A percentile compares a stretch with the other conserved stretches of the same genome.
Evolutionary conservation across 2,329 filamentous ascomycete species (phyloP).

Genomic region (Pseudogymnoascus sp.): DNA sequence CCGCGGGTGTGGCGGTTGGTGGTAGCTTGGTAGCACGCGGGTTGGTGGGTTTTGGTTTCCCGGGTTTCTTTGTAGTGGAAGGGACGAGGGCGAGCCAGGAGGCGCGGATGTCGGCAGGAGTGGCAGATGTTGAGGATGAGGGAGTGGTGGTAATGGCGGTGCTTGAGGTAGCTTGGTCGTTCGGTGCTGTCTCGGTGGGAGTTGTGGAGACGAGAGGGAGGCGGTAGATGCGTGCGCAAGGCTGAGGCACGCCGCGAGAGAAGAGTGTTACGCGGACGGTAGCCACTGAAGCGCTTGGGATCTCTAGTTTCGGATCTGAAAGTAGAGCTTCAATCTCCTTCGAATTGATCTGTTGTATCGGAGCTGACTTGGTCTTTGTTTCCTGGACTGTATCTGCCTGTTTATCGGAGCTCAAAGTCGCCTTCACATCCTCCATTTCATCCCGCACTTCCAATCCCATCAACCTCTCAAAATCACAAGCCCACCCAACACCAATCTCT

Average conservation of each 20-base stretch:
- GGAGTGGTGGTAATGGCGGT: conserved; percentile 26
- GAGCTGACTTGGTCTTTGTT: background rate
- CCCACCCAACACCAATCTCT: conserved; percentile 74
- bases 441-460: conserved; percentile 28
- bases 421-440: background rate
- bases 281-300: conserved; percentile 35
- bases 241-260: conserved; percentile 59
- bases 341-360: conserved; percentile 16
- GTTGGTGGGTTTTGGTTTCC: conserved; percentile 18
- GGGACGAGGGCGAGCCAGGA: conserved; percentile 62
- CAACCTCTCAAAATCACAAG: conserved; percentile 75
- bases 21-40: conserved; percentile 15
- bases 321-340: conserved; percentile 20
- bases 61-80: conserved; percentile 18
- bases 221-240: conserved; percentile 77
- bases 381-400: background rate
- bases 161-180: conserved; percentile 41
- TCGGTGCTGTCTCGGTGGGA: conserved; percentile 22
- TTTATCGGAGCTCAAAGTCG: conserved; percentile 10
- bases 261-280: conserved; percentile 61
- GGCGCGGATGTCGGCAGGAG: conserved; percentile 47
- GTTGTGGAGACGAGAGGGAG: conserved; percentile 44
- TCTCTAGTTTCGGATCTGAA: conserved; percentile 18
- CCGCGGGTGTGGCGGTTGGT: conserved; percentile 26
- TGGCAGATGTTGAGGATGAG: conserved; percentile 7